A percentile compares a stretch with the other conserved stretches of the same genome.
Conservation (phyloP, 176 grass and related monocot genomes). For the Lolium rigidum region DNA sequence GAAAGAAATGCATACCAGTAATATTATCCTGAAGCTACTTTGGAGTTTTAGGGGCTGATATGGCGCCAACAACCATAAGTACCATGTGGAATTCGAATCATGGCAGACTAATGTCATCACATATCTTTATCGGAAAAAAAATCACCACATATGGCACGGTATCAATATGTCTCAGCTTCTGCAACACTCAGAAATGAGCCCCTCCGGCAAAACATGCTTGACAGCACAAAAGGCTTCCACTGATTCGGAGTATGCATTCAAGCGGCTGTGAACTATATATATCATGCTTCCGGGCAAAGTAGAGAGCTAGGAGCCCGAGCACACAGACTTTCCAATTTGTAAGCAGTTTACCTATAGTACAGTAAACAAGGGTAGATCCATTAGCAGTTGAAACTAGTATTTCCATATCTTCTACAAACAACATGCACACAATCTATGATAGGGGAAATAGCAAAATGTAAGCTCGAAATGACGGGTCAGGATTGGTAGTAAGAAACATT, state of each 20-base stretch:
- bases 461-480: no score
- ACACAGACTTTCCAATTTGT: slow-evolving; percentile 24
- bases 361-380: slow-evolving; percentile 15
- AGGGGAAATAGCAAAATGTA: no score
- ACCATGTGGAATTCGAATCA: slow-evolving; percentile 32
- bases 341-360: slow-evolving; percentile 4
- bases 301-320: slow-evolving; percentile 22
- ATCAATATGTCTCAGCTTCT: not conserved
- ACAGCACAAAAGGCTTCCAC: not conserved
- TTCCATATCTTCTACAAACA: not conserved
- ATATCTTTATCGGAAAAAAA: not conserved
- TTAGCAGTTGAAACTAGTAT: not conserved
- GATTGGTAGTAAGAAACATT: no score
- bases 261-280: not conserved
- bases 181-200: not conserved
- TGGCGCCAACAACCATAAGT: slow-evolving; percentile 40
- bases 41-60: no score
- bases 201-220: not conserved
- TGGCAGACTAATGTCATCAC: slow-evolving; percentile 14
- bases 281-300: slow-evolving; percentile 27
- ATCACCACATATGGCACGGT: not conserved
- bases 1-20: no score
- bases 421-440: no score
- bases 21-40: no score
- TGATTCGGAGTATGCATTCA: slow-evolving; percentile 11